Conservation (phyloP, 768 basidiomycete species). For the Tulasnella sp. region DNA sequence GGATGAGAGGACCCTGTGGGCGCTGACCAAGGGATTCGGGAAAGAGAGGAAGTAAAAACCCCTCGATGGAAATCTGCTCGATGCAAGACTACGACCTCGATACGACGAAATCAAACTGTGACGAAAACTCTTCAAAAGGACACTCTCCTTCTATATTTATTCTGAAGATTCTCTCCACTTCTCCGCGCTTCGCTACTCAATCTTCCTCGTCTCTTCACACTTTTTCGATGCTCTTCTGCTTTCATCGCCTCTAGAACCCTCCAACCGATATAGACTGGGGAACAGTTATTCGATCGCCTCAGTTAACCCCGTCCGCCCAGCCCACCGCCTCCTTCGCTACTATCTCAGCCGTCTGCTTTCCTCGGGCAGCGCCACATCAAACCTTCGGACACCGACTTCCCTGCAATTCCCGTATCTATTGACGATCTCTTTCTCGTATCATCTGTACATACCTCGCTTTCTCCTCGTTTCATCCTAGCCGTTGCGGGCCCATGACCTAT, state of each 20-base stretch:
- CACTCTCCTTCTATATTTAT: constrained; percentile 9
- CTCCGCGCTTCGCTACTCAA: background rate
- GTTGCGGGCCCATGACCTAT: background rate
- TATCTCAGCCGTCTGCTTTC: background rate
- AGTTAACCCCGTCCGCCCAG: background rate
- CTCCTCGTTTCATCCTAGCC: background rate
- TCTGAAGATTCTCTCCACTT: background rate
- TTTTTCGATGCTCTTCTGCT: background rate
- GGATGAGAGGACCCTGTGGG: constrained; percentile 26
- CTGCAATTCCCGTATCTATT: background rate
- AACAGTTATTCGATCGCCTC: background rate
- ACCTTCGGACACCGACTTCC: constrained; percentile 3
- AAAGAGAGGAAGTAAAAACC: background rate
- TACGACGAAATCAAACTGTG: background rate
- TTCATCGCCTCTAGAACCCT: background rate
- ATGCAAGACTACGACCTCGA: background rate
- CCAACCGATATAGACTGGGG: background rate
- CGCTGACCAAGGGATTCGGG: constrained; percentile 19
- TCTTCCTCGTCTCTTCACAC: background rate
- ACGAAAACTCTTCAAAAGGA: background rate
- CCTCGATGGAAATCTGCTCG: background rate
- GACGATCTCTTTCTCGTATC: background rate
- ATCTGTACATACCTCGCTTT: background rate
- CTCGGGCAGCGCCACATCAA: background rate
- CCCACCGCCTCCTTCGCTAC: background rate